Conservation (phyloP, 164 flowering plant genomes). For the Amborella trichopoda region DNA sequence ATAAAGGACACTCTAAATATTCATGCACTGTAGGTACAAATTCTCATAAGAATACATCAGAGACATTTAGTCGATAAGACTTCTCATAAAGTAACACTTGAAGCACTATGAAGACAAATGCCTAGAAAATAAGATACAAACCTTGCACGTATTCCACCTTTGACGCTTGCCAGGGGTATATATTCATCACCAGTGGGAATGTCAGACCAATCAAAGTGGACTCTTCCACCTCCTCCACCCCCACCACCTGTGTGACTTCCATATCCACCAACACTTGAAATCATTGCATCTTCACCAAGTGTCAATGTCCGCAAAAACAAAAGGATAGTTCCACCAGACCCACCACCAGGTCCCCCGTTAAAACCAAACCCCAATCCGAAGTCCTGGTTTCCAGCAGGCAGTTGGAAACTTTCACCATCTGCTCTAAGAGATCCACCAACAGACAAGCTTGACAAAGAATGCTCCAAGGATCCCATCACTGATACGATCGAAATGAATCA, state of each 20-base stretch:
- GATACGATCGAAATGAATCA: no score
- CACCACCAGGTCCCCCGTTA: constrained; percentile 69
- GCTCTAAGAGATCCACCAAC: constrained; percentile 67
- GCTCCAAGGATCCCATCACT: constrained; percentile 97
- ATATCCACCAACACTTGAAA: constrained; percentile 77
- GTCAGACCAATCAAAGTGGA: constrained; percentile 91
- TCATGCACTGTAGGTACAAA: no score
- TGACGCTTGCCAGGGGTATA: constrained; percentile 46
- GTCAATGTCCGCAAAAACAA: constrained; percentile 48
- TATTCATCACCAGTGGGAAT: constrained; percentile 72
- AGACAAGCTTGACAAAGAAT: constrained; percentile 51
- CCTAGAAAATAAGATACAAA: constrained; percentile 14
- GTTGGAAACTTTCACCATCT: constrained; percentile 71
- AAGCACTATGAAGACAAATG: neutral
- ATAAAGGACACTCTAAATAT: no score
- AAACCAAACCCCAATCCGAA: constrained; percentile 7
- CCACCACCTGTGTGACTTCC: constrained; percentile 71
- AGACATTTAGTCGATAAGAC: no score
- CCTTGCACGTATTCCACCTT: constrained; percentile 52
- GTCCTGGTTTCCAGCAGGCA: constrained; percentile 13
- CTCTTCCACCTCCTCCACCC: constrained; percentile 93
- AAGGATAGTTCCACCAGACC: constrained; percentile 93
- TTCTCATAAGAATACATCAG: no score
- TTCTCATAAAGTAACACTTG: no score
- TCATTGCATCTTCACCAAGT: constrained; percentile 35